phyloP scores from a whole-genome alignment of 495 filamentous ascomycete species.

The Wilcoxina mikolae region DNA sequence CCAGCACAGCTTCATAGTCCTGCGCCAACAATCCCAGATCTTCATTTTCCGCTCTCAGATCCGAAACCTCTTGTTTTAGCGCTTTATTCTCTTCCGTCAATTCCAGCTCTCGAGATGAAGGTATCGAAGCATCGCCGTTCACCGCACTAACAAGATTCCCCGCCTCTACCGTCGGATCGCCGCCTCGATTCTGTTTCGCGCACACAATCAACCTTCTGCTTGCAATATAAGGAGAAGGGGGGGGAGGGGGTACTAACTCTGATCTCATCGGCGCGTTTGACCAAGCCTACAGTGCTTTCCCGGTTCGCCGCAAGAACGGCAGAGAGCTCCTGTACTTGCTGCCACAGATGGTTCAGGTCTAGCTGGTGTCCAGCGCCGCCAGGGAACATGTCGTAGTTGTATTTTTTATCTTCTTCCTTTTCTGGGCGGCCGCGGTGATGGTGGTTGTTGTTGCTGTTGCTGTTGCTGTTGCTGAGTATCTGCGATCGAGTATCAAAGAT shows the following conservation, averaged over 20 bases:
- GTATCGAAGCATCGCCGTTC: conserved; percentile 2
- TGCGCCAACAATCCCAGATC: conserved; percentile 20
- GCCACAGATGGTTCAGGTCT: conserved; percentile 54
- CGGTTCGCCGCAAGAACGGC: conserved; percentile 51
- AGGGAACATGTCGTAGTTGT: conserved; percentile 30
- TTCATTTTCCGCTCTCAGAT: conserved; percentile 26
- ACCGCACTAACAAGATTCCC: neutral
- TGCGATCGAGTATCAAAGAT: too few relatives aligned
- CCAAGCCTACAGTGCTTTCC: conserved; percentile 46
- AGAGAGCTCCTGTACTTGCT: conserved; percentile 51
- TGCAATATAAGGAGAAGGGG: neutral
- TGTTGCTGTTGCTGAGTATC: conserved; percentile 2
- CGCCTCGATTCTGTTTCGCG: conserved; percentile 1
- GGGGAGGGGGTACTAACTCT: conserved; percentile 12
- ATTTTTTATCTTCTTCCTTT: conserved; percentile 32
- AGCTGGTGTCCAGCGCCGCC: conserved; percentile 54
- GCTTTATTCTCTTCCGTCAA: conserved; percentile 17
- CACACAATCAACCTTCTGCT: neutral
- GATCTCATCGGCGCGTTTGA: conserved; percentile 35
- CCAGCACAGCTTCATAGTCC: conserved; percentile 27
- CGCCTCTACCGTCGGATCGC: conserved; percentile 12
- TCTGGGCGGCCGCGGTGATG: conserved; percentile 16
- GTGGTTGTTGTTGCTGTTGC: conserved; percentile 5
- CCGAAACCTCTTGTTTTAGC: conserved; percentile 24
- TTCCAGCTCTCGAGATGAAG: conserved; percentile 1